Base-by-base conservation (phyloP, 2,329 filamentous ascomycete species). In the Daldinia sp. region DNA sequence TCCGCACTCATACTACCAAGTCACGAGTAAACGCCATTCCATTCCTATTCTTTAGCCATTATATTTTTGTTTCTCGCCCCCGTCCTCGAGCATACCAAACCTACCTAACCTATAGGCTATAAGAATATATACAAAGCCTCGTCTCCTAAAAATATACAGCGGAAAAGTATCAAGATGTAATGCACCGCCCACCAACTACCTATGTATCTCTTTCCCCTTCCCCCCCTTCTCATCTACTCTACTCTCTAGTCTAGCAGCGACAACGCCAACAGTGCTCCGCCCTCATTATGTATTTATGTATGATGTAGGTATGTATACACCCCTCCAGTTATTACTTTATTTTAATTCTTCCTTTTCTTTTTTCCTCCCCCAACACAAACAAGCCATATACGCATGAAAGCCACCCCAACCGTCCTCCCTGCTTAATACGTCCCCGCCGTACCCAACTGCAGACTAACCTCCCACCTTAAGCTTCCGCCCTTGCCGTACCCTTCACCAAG, bases 401-500 rank as follows among this genome's bases (percentile, higher is more conserved):
- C 10, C n/a, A 12, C 12, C 10, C 4, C 33, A 6, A 30, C 1
- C 35, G 7, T 35, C 6, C 33, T 9, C 10, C 6, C 33, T 23
- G 20, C 7, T 35, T 67, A 71, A 44, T 63, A 71, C 57, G 62
- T 57, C n/a, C 63, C 66, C 2, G 53, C 37, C 23, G 80, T 80
- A 61, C 81, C 89, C 77, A 93, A 89, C 82, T 98, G 93, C 59
- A 97, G 85, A 53, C 92, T 97, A 13, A 98, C 93, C 82, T 99
- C 96, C 96, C 96, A 99, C 75, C 90, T 90, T 77, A 96, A 85
- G 41, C 90, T 92, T 13, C 88, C 89, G 4, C 92, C 92, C 48
- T 88, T 87, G 7, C 94, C 94, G 79, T 97, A 97, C 1, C 92
- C 93, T 67, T 95, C 95, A 4, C 94, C 94, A 6, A 99, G 83